Conservation (phyloP, 495 filamentous ascomycete genomes). For the Neurospora intermedia region DNA sequence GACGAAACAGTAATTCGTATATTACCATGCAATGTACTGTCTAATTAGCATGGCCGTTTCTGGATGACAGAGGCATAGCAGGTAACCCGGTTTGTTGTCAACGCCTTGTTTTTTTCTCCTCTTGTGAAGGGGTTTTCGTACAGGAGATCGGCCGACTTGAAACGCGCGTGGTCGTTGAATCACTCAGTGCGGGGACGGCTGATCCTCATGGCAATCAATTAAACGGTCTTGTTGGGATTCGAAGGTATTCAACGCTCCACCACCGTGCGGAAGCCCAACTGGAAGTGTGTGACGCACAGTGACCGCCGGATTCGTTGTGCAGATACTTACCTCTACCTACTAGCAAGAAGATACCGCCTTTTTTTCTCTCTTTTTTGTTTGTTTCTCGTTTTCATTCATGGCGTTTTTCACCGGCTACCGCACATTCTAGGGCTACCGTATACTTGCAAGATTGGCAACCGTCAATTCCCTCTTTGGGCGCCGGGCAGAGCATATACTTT, state of each 20-base stretch:
- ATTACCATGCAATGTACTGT: not conserved
- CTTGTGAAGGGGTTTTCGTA: not conserved
- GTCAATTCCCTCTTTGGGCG: too few relatives aligned
- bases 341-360: not conserved
- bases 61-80: not conserved
- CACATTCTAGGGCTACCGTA: too few relatives aligned
- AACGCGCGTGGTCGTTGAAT: not conserved
- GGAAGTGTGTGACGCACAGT: not conserved
- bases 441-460: too few relatives aligned
- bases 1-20: not conserved
- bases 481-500: too few relatives aligned
- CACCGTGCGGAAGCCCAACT: not conserved
- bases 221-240: not conserved
- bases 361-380: too few relatives aligned
- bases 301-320: not conserved
- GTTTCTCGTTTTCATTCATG: too few relatives aligned
- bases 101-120: not conserved
- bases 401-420: too few relatives aligned
- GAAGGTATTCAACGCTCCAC: not conserved
- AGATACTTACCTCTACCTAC: not conserved
- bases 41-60: not conserved
- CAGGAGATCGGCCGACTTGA: not conserved
- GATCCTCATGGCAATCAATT: not conserved
- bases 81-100: not conserved
- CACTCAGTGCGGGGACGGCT: not conserved